Percentiles rank a stretch among this genome's conserved stretches.
Conservation (phyloP, 305 asterid species). For the Plantago coronopus region DNA sequence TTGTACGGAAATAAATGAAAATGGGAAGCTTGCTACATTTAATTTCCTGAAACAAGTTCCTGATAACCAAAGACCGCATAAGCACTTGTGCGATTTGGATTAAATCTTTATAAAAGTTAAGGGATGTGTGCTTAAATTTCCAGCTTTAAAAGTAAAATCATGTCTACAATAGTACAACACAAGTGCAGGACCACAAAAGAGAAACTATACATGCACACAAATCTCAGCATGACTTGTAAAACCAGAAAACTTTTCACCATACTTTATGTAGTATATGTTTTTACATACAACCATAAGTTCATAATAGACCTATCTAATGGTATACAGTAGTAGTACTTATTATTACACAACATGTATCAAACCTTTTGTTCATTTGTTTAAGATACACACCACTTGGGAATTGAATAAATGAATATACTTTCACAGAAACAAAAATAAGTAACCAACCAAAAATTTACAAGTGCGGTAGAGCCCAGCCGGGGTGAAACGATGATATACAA, state of each 20-base stretch:
- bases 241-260: not conserved
- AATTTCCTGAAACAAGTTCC: no score
- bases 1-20: no score
- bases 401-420: slow-evolving; percentile 38
- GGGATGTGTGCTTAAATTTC: no score
- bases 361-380: slow-evolving; percentile 18
- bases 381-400: slow-evolving; percentile 24
- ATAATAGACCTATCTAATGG: slow-evolving; percentile 2
- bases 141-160: no score
- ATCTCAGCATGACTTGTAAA: not conserved
- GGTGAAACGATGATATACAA: slow-evolving; percentile 22
- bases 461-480: slow-evolving; percentile 24
- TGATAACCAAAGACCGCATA: no score
- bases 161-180: not conserved
- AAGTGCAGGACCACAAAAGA: not conserved
- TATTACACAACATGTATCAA: slow-evolving; percentile 25
- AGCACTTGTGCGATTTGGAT: no score
- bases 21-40: no score
- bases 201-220: not conserved
- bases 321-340: not conserved
- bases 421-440: slow-evolving; percentile 16
- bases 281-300: slow-evolving; percentile 7
- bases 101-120: no score
- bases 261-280: slow-evolving; percentile 1
- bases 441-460: slow-evolving; percentile 34